Evolutionary conservation across 2,329 filamentous ascomycete genomes (phyloP).

Genomic region (Arthrobotrys sinensis): DNA sequence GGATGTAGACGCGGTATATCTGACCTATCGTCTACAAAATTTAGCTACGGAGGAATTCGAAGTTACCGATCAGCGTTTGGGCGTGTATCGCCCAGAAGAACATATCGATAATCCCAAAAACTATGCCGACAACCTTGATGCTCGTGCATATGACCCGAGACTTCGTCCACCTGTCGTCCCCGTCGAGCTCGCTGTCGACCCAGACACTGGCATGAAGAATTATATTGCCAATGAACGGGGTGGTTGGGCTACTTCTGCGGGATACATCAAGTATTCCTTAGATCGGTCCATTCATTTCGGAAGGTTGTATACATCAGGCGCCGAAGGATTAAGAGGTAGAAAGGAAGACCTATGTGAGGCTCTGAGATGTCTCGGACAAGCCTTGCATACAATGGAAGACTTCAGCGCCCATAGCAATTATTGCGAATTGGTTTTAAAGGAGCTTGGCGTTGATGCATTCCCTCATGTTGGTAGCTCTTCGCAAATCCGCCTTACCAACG

Average conservation of each 20-base stretch:
- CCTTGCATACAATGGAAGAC: slow-evolving; percentile 85
- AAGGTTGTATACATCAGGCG: slow-evolving; percentile 79
- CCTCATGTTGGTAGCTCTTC: slow-evolving; percentile 79
- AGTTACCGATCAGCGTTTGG: slow-evolving; percentile 83
- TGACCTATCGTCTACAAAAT: background rate
- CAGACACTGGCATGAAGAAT: slow-evolving; percentile 95
- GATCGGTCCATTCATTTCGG: slow-evolving; percentile 83
- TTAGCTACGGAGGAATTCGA: slow-evolving; percentile 85
- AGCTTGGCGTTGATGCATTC: slow-evolving; percentile 80
- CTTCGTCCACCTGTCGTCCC: slow-evolving; percentile 83
- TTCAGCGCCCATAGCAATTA: slow-evolving; percentile 87
- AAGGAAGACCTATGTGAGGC: slow-evolving; percentile 87
- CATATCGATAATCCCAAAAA: slow-evolving; percentile 82
- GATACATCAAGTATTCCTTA: slow-evolving; percentile 84
- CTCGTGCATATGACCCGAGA: slow-evolving; percentile 83
- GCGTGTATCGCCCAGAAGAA: slow-evolving; percentile 83
- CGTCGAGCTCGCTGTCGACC: slow-evolving; percentile 81
- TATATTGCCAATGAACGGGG: slow-evolving; percentile 95
- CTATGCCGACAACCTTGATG: slow-evolving; percentile 89
- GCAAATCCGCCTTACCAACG: slow-evolving; percentile 75
- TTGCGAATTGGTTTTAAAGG: slow-evolving; percentile 81
- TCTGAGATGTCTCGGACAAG: slow-evolving; percentile 81
- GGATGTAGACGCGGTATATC: background rate
- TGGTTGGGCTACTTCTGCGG: slow-evolving; percentile 89
- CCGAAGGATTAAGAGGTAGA: slow-evolving; percentile 72